Conservation (phyloP, 768 basidiomycete genomes). For the Termitomyces bulborhizus region DNA sequence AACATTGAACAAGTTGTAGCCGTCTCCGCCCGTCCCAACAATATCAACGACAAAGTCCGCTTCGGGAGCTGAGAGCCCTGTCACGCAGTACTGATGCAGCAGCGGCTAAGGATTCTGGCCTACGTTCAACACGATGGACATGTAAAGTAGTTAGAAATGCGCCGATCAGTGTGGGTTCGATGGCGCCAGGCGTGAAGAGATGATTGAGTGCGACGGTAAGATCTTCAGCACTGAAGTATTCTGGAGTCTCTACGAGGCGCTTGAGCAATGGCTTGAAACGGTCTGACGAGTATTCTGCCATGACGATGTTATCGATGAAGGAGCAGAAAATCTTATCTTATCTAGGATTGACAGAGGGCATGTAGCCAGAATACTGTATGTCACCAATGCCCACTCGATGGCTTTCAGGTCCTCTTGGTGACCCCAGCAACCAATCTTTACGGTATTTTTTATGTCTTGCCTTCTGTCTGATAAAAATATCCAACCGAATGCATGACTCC, state of each 20-base stretch:
- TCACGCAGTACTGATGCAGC: constrained; percentile 70
- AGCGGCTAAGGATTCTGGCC: constrained; percentile 70
- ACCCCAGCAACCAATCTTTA: no score
- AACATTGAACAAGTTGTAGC: constrained; percentile 94
- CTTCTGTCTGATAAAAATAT: no score
- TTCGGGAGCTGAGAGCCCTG: constrained; percentile 56
- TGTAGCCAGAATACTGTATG: no score
- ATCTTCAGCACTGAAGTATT: constrained; percentile 75
- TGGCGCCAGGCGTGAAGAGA: constrained; percentile 58
- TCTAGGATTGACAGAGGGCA: not conserved
- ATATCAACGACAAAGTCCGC: constrained; percentile 72
- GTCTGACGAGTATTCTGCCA: constrained; percentile 23
- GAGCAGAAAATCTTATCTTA: not conserved
- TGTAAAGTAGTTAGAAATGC: constrained; percentile 87
- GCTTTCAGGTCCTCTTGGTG: no score
- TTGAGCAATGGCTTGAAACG: constrained; percentile 74
- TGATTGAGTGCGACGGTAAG: constrained; percentile 68
- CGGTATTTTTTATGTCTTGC: no score
- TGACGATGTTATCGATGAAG: not conserved
- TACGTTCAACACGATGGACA: constrained; percentile 68
- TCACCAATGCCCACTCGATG: no score
- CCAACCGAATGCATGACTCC: no score
- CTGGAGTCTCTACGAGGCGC: constrained; percentile 74
- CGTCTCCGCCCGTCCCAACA: constrained; percentile 93
- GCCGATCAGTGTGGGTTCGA: constrained; percentile 73